A percentile compares a stretch with the other conserved stretches of the same genome.
These are phyloP conservation scores for Spathaspora sp. DNA, from an alignment of 805 yeast species.

Conservation along the genomic window DNA sequence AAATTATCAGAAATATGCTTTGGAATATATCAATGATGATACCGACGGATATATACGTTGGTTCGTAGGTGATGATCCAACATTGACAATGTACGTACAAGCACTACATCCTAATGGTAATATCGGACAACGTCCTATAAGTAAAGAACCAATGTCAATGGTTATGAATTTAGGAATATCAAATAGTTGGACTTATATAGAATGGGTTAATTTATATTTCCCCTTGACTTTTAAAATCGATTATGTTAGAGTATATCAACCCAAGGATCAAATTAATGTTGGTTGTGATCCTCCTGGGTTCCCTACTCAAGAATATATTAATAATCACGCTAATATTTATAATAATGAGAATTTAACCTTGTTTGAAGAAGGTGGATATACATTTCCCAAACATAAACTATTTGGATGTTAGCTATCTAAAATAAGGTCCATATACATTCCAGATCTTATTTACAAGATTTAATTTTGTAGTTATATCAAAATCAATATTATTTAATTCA, in stretches of 20 bases:
- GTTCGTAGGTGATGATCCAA: slow-evolving; percentile 79
- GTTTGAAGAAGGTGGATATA: slow-evolving; percentile 75
- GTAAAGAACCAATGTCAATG: slow-evolving; percentile 91
- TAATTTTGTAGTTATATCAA: slow-evolving; percentile 36
- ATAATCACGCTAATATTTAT: slow-evolving; percentile 67
- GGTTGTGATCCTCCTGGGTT: slow-evolving; percentile 84
- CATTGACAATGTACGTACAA: slow-evolving; percentile 65
- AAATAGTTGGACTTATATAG: slow-evolving; percentile 90
- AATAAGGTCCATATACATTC: slow-evolving; percentile 51
- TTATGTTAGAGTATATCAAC: slow-evolving; percentile 90
- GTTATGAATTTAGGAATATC: slow-evolving; percentile 87
- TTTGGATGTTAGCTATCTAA: slow-evolving; percentile 19
- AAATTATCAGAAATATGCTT: slow-evolving; percentile 68
- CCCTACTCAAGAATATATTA: slow-evolving; percentile 84
- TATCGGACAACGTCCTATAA: slow-evolving; percentile 72
- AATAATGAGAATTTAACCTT: slow-evolving; percentile 61
- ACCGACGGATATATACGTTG: slow-evolving; percentile 75
- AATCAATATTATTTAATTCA: slow-evolving; percentile 46
- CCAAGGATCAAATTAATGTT: slow-evolving; percentile 50
- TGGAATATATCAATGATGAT: slow-evolving; percentile 65
- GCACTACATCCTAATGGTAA: slow-evolving; percentile 91
- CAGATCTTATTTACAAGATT: slow-evolving; percentile 55
- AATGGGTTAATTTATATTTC: slow-evolving; percentile 77
- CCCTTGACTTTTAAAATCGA: slow-evolving; percentile 77
- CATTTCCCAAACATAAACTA: slow-evolving; percentile 35